Evolutionary conservation across 768 basidiomycete species (phyloP), one percentile per base, ranked within the genome.

Genomic region (Panus rudis): DNA sequence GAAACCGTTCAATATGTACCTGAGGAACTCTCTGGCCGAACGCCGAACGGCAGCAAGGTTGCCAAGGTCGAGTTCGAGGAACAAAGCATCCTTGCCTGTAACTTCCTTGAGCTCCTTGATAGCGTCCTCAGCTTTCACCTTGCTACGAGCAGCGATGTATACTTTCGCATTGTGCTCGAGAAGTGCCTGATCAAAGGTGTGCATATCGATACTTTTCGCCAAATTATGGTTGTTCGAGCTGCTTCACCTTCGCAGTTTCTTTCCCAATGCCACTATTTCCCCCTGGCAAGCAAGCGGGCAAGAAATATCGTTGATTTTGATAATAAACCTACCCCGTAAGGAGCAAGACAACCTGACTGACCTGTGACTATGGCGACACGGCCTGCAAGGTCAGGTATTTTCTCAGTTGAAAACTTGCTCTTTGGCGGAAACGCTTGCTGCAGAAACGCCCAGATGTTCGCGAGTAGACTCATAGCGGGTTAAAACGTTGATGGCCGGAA

Each of bases 241-340:
- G 26, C 57, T 47, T n/a, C n/a, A 69, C 78, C 64, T 75, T 78
- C 13, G 62, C 71, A 0, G 76, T 78, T 55, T 79, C 78, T 47
- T 77, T 76, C 20, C 81, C 81, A 30, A 84, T 67, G 3, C 80
- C 69, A 3, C 56, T 51, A 46, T 67, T 66, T 6, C 61, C 62
- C n/a, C n/a, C n/a, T n/a, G n/a, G n/a, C n/a, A n/a, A n/a, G n/a
- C n/a, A n/a, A n/a, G n/a, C n/a, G n/a, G n/a, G n/a, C n/a, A n/a
- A n/a, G n/a, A n/a, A n/a, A n/a, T n/a, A n/a, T 16, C 53, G 53
- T 55, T 14, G 10, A 24, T 19, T 6, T 10, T 20, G 2, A 27
- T 13, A 16, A 21, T 19, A 41, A 14, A n/a, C 7, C 33, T 7
- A 10, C 6, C 16, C 4, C 4, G n/a, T 19, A n/a, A 12, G 14